These are phyloP conservation scores for Euphrasia arctica DNA, from an alignment of 305 asterid species.

Conservation along the genomic window DNA sequence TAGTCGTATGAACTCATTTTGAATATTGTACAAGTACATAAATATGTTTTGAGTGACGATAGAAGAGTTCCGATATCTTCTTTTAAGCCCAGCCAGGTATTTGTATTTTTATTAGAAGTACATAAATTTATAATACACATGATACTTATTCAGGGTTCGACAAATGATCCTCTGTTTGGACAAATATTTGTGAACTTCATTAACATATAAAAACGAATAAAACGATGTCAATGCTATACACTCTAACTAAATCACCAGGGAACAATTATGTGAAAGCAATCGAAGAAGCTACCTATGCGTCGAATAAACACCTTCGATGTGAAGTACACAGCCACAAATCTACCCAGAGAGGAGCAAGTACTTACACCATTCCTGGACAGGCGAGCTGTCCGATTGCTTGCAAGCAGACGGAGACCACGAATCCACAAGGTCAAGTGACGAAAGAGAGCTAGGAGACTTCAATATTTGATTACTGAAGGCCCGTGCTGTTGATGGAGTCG, in stretches of 20 bases:
- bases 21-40: no score
- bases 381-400: slow-evolving; percentile 25
- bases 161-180: neutral
- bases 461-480: neutral
- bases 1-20: no score
- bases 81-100: no score
- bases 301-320: neutral
- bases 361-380: slow-evolving; percentile 43
- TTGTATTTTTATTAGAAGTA: no score
- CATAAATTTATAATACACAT: no score
- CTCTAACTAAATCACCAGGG: no score
- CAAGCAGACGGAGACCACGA: slow-evolving; percentile 49
- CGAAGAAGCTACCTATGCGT: no score
- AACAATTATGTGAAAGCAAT: no score
- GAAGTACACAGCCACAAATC: slow-evolving; percentile 12
- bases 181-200: neutral
- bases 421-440: slow-evolving; percentile 30
- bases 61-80: no score
- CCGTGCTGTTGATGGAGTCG: neutral
- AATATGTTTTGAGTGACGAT: no score
- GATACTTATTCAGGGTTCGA: neutral
- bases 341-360: slow-evolving; percentile 1
- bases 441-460: neutral
- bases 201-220: neutral
- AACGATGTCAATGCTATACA: no score